phyloP scores from a whole-genome alignment of 2,329 filamentous ascomycete genomes.

The Fusarium nygamai region DNA sequence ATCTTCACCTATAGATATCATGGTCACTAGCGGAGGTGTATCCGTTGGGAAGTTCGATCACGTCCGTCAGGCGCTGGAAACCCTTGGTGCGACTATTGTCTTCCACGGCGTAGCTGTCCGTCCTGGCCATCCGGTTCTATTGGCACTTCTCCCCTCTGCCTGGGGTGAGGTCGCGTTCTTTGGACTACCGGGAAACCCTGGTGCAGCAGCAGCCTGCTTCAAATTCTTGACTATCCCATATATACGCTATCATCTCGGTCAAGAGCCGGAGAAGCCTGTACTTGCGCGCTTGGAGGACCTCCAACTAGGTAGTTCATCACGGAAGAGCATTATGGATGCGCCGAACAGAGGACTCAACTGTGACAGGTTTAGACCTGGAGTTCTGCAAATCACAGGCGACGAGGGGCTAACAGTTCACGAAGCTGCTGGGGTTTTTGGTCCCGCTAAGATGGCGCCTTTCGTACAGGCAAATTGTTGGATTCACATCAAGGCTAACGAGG shows the following conservation, averaged over 20 bases:
- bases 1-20: not conserved
- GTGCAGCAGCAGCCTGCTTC: not conserved
- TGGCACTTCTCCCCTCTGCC: rapidly evolving
- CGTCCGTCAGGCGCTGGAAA: not conserved
- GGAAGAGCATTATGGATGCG: not conserved
- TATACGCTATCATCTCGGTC: not conserved
- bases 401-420: not conserved
- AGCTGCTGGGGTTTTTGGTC: not conserved
- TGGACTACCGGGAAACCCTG: not conserved
- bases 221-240: not conserved
- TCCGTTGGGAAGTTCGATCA: not conserved
- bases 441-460: not conserved
- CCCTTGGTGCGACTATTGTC: not conserved
- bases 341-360: not conserved
- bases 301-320: not conserved
- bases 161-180: not conserved
- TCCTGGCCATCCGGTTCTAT: not conserved
- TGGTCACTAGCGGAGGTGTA: not conserved
- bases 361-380: not conserved
- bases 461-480: not conserved
- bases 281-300: not conserved
- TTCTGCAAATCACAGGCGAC: not conserved
- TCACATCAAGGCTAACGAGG: not conserved
- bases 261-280: rapidly evolving
- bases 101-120: not conserved